Base-by-base conservation (phyloP, 768 basidiomycete genomes). In the Coprinopsis sp. region DNA sequence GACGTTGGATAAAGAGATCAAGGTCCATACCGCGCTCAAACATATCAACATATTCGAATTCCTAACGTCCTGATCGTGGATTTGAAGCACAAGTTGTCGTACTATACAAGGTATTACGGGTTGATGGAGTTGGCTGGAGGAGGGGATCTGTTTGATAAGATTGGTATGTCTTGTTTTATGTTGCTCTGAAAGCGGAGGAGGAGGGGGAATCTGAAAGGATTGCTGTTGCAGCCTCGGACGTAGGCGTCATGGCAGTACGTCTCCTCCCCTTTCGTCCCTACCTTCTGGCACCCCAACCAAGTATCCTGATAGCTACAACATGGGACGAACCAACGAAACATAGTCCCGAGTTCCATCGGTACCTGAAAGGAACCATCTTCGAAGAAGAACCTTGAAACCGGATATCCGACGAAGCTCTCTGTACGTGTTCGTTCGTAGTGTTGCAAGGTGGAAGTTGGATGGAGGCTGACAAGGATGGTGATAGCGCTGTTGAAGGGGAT, bases 91-190 rank as follows among this genome's bases (percentile, higher is more conserved):
- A 66, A 67, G 28, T 60, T 71, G 40, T 54, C 69, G 29, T 93
- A 83, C 58, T 65, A 83, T 0, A 87, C 91, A 0, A 95, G 88
- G 0, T 76, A 92, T 18, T 99, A 97, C 60, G 91, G 98, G 77
- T 68, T 97, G 16, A 67, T 99, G 57, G 96, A 98, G 62, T 70
- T 95, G 27, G 96, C 95, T 0, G 82, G 82, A 1, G 94, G 93
- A 18, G 96, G 96, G 0, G 96, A 98, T 64, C 67, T 99, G 25
- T 99, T 99, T 63, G 96, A 99, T 65, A 99, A 97, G 72, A 99
- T 99, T 42, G 89, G 95, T 95, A 58, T 33, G 86, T 54, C 11
- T 1, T 14, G 4, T 46, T 40, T 14, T 36, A n/a, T 27, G 8
- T 10, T 36, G 19, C n/a, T 12, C 19, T 46, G 29, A 31, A 16